Base-by-base conservation (phyloP, 176 grass and related monocot genomes). In the Phragmites australis region DNA sequence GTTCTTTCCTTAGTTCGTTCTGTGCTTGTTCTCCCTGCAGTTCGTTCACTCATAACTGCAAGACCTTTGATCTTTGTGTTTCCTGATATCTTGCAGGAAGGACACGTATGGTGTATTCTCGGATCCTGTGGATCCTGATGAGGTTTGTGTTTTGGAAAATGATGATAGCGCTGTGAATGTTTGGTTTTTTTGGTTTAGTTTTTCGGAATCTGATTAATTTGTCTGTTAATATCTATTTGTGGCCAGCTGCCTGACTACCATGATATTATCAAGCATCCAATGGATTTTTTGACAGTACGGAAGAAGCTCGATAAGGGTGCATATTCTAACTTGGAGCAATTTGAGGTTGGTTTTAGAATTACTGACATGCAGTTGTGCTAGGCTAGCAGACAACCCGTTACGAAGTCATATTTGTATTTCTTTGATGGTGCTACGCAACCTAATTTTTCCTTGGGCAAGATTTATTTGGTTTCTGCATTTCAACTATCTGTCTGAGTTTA, bases 181-280 rank as follows among this genome's bases (percentile, higher is more conserved):
- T 47, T 31, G 47, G 6, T 86, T 70, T 78, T 74, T 25, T 16
- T 78, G 50, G 9, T 77, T 72, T 61, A 39, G 68, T 71, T 83
- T 50, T 64, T 14, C 0, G 8, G 15, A 72, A 73, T 34, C 62
- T 88, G 68, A 76, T 71, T 83, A 65, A 39, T 86, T 83, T 83
- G 78, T 7, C 34, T 66, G 46, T 69, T 64, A 39, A 83, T 91
- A 15, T 55, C 10, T 43, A 68, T 78, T 30, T 79, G 27, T 54
- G 68, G 41, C 31, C 84, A 99, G 97, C 91, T 99, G 62, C 97
- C 97, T 1, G 97, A 99, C 50, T 99, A 99, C 70, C 87, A 80
- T 91, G 97, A 95, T 65, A 99, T 95, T 72, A 91, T 99, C 70
- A 82, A 99, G 46, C 81, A 99, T 82, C 96, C 96, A 0, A 99